Evolutionary conservation across 2,329 filamentous ascomycete species (phyloP).

Genomic region (Aureobasidium mangrovei): DNA sequence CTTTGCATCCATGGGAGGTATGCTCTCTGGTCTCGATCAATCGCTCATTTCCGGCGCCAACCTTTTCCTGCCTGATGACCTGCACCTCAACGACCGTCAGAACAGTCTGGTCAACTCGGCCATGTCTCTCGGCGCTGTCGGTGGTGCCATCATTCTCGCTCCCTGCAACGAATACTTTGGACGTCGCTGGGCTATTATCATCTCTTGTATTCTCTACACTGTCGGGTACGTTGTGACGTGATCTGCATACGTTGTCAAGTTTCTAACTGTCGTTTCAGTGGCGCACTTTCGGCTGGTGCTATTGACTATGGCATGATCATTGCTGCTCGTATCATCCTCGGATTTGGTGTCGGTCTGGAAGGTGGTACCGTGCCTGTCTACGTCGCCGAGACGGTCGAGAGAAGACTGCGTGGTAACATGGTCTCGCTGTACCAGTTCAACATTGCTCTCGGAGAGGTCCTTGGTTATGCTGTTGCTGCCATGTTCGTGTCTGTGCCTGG

Average conservation of each 20-base stretch:
- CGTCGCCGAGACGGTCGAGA: constrained; percentile 63
- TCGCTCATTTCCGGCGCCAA: constrained; percentile 64
- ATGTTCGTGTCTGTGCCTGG: constrained; percentile 62
- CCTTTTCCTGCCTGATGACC: constrained; percentile 53
- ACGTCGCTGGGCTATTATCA: constrained; percentile 58
- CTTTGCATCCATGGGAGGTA: constrained; percentile 67
- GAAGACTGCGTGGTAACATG: constrained; percentile 58
- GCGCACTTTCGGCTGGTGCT: constrained; percentile 57
- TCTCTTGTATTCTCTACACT: constrained; percentile 61
- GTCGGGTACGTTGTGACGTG: constrained; percentile 32
- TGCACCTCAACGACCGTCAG: constrained; percentile 46
- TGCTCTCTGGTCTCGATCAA: constrained; percentile 65
- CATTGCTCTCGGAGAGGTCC: constrained; percentile 64
- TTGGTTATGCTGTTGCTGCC: constrained; percentile 63
- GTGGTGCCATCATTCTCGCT: constrained; percentile 57
- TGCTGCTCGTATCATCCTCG: constrained; percentile 57
- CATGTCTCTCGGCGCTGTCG: constrained; percentile 64
- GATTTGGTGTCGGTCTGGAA: constrained; percentile 60
- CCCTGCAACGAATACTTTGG: constrained; percentile 61
- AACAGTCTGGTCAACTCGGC: constrained; percentile 60
- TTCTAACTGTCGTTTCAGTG: constrained; percentile 30
- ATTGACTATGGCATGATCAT: constrained; percentile 66
- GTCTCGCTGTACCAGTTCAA: constrained; percentile 69
- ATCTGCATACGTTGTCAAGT: not conserved
- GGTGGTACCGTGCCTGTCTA: constrained; percentile 68